Evolutionary conservation across 441 rosid species (phyloP).

Genomic region (Populus trichocarpa): DNA sequence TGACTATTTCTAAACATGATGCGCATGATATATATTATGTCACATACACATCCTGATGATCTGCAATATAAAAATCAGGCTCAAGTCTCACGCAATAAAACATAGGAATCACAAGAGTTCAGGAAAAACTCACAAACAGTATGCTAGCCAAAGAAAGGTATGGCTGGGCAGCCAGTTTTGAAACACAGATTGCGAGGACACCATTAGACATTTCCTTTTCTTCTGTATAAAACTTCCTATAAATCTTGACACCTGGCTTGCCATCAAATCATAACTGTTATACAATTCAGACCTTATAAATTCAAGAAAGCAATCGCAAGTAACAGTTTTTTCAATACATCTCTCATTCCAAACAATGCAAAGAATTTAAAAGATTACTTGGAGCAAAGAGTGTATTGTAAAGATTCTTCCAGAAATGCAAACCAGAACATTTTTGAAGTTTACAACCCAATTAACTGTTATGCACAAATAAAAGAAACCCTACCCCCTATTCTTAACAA

Average conservation of each 20-base stretch:
- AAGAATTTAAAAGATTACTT: neutral
- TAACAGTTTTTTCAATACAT: neutral
- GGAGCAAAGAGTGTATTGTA: neutral
- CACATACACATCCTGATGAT: neutral
- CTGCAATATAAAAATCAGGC: neutral
- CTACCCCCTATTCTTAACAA: neutral
- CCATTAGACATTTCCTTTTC: constrained; percentile 67
- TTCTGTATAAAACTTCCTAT: constrained; percentile 67
- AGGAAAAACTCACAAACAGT: constrained; percentile 51
- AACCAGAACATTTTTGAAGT: neutral
- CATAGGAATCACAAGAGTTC: constrained; percentile 1
- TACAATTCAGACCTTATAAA: neutral
- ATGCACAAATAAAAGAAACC: neutral
- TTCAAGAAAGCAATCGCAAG: neutral
- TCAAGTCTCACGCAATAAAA: neutral
- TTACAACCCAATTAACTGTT: neutral
- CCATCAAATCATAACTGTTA: neutral
- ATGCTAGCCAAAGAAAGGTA: constrained; percentile 47
- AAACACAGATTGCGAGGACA: constrained; percentile 55
- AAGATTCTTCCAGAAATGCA: neutral
- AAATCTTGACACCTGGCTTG: constrained; percentile 54
- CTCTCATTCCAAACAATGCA: neutral
- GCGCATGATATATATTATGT: neutral
- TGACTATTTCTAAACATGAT: neutral
- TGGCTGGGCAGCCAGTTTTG: constrained; percentile 54